These are phyloP conservation scores for Globisporangium sylvaticum DNA, from an alignment of 352 stramenopile species.

Conservation along the genomic window DNA sequence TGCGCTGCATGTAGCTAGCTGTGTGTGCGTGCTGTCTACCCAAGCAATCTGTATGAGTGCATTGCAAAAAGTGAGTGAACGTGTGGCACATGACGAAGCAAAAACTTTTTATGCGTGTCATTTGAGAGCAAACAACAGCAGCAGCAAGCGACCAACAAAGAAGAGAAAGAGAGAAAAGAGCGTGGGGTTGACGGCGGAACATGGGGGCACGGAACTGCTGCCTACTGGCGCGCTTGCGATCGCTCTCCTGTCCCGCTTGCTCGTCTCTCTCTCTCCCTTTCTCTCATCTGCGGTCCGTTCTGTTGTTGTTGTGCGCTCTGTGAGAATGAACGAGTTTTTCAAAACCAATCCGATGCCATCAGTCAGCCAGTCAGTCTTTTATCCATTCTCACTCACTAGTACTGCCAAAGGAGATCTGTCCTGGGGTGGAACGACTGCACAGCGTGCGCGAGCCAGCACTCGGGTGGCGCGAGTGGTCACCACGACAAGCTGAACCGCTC, in stretches of 20 bases:
- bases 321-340: conserved; percentile 13
- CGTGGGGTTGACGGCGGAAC: no score
- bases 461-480: no score
- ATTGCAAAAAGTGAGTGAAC: neutral
- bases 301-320: neutral
- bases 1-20: no score
- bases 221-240: neutral
- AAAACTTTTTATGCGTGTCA: conserved; percentile 16
- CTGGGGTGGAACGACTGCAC: neutral
- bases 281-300: neutral
- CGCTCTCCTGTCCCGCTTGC: neutral
- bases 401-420: no score
- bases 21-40: no score
- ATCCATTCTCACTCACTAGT: no score
- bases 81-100: conserved; percentile 13
- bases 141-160: neutral
- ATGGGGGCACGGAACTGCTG: neutral
- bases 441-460: neutral
- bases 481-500: neutral
- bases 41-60: no score
- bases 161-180: no score
- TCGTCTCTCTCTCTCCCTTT: neutral
- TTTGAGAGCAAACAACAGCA: conserved; percentile 6
- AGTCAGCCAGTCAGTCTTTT: neutral
- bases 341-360: conserved; percentile 12